phyloP scores from a whole-genome alignment of 176 grass and related monocot genomes.

The Musa schizocarpa region DNA sequence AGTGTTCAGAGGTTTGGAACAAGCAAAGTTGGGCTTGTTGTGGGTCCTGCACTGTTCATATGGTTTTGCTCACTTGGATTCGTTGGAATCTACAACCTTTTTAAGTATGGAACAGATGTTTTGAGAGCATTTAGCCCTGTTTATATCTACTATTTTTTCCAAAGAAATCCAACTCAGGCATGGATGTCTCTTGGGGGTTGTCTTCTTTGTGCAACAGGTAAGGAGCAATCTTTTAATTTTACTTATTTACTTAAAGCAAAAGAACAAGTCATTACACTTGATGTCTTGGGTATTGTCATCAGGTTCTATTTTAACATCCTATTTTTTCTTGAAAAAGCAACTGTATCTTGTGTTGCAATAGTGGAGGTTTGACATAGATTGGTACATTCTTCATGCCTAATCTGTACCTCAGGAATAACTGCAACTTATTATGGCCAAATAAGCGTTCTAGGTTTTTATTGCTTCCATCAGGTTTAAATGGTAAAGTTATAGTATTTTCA shows the following conservation, averaged over 20 bases:
- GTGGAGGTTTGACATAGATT: not conserved
- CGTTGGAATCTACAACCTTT: conserved; percentile 86
- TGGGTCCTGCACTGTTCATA: conserved; percentile 78
- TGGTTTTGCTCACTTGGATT: conserved; percentile 93
- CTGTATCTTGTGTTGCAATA: not conserved
- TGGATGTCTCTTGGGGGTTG: conserved; percentile 93
- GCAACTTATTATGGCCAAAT: too few relatives aligned
- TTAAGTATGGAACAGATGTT: conserved; percentile 67
- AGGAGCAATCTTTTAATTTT: not conserved
- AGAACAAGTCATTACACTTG: too few relatives aligned
- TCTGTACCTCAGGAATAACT: not conserved
- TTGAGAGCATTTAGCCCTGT: conserved; percentile 76
- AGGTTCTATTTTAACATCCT: not conserved
- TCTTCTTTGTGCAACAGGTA: conserved; percentile 90
- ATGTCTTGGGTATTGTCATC: not conserved
- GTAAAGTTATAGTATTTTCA: too few relatives aligned
- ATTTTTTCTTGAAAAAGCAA: not conserved
- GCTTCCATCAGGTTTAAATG: too few relatives aligned
- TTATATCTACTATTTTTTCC: conserved; percentile 80
- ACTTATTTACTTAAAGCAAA: not conserved
- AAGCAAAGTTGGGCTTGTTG: conserved; percentile 83
- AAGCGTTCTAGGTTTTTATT: too few relatives aligned
- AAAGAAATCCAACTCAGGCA: conserved; percentile 70
- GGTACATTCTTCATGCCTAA: too few relatives aligned
- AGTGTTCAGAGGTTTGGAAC: conserved; percentile 87